Evolutionary conservation across 176 grass and related monocot genomes (phyloP), one percentile per base, ranked within the genome.

Genomic region (Cenchrus purpureus): DNA sequence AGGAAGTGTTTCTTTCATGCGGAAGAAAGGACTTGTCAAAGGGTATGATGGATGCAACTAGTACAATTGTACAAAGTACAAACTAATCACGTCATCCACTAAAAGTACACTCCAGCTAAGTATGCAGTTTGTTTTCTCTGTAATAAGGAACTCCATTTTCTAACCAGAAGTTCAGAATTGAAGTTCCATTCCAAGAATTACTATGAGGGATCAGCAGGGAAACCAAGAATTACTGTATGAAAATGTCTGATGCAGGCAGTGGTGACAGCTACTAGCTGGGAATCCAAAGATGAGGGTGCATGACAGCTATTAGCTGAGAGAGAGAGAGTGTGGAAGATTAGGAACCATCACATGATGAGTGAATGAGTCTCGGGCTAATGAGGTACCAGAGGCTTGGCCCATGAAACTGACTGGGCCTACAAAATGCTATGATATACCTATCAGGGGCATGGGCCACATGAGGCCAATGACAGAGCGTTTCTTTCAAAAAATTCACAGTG

Each of bases 21-120:
- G 55, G 83, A 87, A 87, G 32, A 75, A 60, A 70, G n/a, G 76
- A 65, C 6, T 85, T 87, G 82, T 85, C 65, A 80, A 87, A 85
- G 77, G 81, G 4, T 40, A 40, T 40, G 37, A 56, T 86, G 42
- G 49, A 90, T 59, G 15, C 51, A 44, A 64, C 76, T 13, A 46
- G 40, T 42, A 16, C 67, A 82, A 81, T 13, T 37, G 40, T 42
- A 16, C 67, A 82, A 81, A 85, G 81, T 85, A 91, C 77, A 88
- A 76, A 71, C 53, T 61, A 84, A 87, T 68, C 69, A 88, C 71
- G 16, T 60, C 71, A 81, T 54, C 40, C 71, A 65, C 3, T 76
- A 76, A 74, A 68, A 67, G 13, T 74, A 70, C 42, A 79, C 11
- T 82, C n/a, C 37, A 87, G 40, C 68, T 79, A 67, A 75, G 31